Conservation (phyloP, 1,284 basidiomycete species). For the Exobasidium cylindrosporum region DNA sequence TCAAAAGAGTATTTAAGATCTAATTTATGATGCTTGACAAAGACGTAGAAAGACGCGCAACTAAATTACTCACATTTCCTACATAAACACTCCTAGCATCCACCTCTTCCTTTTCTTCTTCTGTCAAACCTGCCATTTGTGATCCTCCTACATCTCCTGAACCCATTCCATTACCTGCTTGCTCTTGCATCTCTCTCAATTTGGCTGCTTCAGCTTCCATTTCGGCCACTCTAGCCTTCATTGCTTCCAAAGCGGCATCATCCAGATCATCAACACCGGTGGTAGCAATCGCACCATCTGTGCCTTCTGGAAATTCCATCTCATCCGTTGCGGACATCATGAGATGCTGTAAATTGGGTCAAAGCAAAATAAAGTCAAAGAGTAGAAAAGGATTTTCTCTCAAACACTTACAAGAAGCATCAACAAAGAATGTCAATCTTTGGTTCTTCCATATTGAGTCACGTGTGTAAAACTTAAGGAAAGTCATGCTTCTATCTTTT, state of each 20-base stretch:
- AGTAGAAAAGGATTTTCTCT: too few relatives aligned
- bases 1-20: neutral
- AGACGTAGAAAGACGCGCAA: neutral
- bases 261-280: slow-evolving; percentile 24
- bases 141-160: slow-evolving; percentile 59
- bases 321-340: neutral
- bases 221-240: slow-evolving; percentile 76
- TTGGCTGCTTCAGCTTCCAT: slow-evolving; percentile 89
- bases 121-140: slow-evolving; percentile 55
- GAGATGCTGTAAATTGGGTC: too few relatives aligned
- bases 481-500: too few relatives aligned
- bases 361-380: too few relatives aligned
- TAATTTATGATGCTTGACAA: neutral
- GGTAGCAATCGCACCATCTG: too few relatives aligned
- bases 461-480: too few relatives aligned
- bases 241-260: slow-evolving; percentile 61
- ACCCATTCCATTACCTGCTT: slow-evolving; percentile 70
- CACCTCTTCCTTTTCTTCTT: slow-evolving; percentile 62
- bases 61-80: slow-evolving; percentile 74
- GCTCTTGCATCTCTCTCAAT: slow-evolving; percentile 82
- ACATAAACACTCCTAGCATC: slow-evolving; percentile 90
- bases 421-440: too few relatives aligned
- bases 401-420: too few relatives aligned
- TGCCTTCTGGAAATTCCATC: neutral
- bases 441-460: too few relatives aligned